Percentiles rank a stretch among this genome's conserved stretches.
These are phyloP conservation scores for Russula griseocarnosa DNA, from an alignment of 768 basidiomycete species.

Conservation along the genomic window DNA sequence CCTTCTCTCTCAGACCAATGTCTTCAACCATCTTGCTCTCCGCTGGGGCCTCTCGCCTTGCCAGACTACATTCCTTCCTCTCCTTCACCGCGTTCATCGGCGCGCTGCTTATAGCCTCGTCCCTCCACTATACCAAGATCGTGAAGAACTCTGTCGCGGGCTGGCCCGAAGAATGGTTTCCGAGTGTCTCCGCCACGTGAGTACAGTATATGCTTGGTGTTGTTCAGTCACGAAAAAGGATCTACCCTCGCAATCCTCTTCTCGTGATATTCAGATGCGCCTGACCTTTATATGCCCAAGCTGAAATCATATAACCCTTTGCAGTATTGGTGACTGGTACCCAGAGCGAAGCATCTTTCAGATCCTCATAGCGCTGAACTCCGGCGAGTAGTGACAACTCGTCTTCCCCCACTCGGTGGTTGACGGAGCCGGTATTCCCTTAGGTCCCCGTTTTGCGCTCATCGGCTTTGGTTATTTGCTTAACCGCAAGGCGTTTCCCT, in stretches of 20 bases:
- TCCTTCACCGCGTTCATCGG: constrained; percentile 59
- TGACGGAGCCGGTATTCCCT: neutral
- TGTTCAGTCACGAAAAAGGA: neutral
- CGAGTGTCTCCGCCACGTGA: constrained; percentile 82
- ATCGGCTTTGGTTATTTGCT: constrained; percentile 61
- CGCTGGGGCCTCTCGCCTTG: constrained; percentile 51
- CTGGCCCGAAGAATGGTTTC: constrained; percentile 88
- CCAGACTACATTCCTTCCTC: constrained; percentile 60
- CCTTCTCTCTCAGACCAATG: neutral
- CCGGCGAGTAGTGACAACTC: constrained; percentile 43
- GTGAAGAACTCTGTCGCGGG: constrained; percentile 81
- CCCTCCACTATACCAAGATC: constrained; percentile 76
- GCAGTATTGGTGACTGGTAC: constrained; percentile 89
- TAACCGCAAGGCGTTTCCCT: constrained; percentile 41
- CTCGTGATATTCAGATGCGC: neutral
- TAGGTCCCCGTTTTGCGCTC: constrained; percentile 65
- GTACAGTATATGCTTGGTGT: constrained; percentile 30
- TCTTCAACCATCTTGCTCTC: constrained; percentile 22
- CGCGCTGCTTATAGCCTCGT: constrained; percentile 60
- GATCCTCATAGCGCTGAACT: constrained; percentile 79
- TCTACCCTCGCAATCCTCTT: neutral
- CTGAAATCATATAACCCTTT: too few relatives aligned
- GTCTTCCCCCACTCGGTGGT: neutral
- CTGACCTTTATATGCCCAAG: neutral
- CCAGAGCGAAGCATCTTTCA: constrained; percentile 84